phyloP scores from a whole-genome alignment of 371 early-diverging fungal species.

The Aphelidium insulamus region DNA sequence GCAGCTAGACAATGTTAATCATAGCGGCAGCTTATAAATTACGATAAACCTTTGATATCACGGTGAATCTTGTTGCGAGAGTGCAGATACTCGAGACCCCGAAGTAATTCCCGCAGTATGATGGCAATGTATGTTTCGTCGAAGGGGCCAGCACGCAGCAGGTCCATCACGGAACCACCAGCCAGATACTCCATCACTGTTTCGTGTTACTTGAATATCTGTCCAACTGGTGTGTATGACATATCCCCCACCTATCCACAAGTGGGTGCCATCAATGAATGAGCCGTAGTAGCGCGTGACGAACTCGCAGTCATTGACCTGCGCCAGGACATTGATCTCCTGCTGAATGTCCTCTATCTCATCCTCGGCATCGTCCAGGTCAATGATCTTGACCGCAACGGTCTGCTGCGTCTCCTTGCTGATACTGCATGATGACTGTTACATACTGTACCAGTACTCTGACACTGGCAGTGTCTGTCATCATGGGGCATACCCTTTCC shows the following conservation, averaged over 20 bases:
- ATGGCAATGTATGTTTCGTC: conserved; percentile 1
- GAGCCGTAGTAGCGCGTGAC: conserved; percentile 8
- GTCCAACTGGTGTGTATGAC: conserved; percentile 15
- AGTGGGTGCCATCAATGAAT: neutral
- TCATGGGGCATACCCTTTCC: no score
- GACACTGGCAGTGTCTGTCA: no score
- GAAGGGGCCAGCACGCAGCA: conserved; percentile 7
- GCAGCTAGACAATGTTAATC: no score
- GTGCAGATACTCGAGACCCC: conserved; percentile 88
- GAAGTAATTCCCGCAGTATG: conserved; percentile 70
- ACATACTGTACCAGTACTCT: no score
- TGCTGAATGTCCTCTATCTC: conserved; percentile 10
- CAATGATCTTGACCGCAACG: conserved; percentile 15
- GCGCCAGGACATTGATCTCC: conserved; percentile 14
- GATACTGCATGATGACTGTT: no score
- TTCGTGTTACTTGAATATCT: neutral
- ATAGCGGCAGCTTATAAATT: neutral
- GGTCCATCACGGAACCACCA: conserved; percentile 12
- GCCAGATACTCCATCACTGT: conserved; percentile 7
- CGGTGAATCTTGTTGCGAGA: conserved; percentile 87
- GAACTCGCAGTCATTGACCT: conserved; percentile 8
- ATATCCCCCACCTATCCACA: conserved; percentile 6
- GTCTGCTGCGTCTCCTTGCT: conserved; percentile 3
- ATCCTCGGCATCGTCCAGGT: conserved; percentile 12
- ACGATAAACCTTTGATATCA: conserved; percentile 78